Evolutionary conservation across 2,329 filamentous ascomycete genomes (phyloP).

Genomic region (Ophiostoma novo-ulmi): DNA sequence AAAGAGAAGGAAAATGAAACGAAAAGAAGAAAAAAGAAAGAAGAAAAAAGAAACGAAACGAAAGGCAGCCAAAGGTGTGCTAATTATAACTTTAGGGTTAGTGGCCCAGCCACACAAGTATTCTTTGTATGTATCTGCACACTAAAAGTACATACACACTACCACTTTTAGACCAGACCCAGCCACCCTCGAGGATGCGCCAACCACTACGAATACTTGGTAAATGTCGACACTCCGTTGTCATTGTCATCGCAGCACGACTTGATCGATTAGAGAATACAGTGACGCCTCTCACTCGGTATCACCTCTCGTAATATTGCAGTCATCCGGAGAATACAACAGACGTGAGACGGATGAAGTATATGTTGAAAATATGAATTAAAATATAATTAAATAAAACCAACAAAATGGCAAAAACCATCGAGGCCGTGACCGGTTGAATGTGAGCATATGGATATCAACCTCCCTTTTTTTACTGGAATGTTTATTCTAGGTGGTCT

Average conservation of each 20-base stretch:
- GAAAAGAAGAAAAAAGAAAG: background rate
- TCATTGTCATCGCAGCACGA: background rate
- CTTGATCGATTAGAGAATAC: background rate
- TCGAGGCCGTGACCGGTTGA: background rate
- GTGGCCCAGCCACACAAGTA: background rate
- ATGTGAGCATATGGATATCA: background rate
- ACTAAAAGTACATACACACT: background rate
- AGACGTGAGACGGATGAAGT: background rate
- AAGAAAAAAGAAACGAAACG: background rate
- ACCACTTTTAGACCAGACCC: background rate
- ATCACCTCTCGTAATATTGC: background rate
- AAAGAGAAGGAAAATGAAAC: background rate
- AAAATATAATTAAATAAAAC: background rate
- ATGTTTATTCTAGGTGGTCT: background rate
- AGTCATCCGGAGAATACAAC: background rate
- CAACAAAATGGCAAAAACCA: background rate
- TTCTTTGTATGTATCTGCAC: background rate
- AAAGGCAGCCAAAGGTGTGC: background rate
- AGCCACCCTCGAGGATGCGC: constrained; percentile 10
- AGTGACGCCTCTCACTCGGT: background rate
- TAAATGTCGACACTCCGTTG: background rate
- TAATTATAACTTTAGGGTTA: constrained; percentile 10
- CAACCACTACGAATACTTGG: background rate
- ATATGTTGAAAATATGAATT: background rate
- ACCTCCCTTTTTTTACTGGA: background rate